Base-by-base conservation (phyloP, 1,139 yeast genomes). In the Protomyces lactucae-debilis region DNA sequence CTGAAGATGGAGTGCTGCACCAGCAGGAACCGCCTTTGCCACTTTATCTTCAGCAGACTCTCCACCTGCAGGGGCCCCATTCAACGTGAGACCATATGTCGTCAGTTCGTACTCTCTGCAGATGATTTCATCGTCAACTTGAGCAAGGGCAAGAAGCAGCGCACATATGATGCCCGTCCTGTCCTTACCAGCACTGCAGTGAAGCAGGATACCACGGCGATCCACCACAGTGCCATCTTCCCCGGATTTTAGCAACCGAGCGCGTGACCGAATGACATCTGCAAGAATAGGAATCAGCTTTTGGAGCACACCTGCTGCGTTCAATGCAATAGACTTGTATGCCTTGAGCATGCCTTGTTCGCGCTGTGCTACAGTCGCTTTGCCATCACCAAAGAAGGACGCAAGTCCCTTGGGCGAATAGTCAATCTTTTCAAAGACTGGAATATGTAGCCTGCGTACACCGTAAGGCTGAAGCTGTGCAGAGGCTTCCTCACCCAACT, bases 61-160 rank as follows among this genome's bases (percentile, higher is more conserved):
- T 14, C 43, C 43, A 10, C 48, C 48, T n/a, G 8, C 25, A 16
- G 48, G 23, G 12, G 48, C 21, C 5, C 5, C 48, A 43, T 43
- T 43, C 25, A 43, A 16, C 21, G 48, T 43, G 61, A 87, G 77
- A 0, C 96, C 96, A 60, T 82, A 72, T 0, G 88, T 81, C 1
- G 95, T 87, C 71, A 88, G 76, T 72, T 87, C 95, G 71, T 87
- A 85, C 73, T 88, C 95, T 35, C 84, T 82, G 2, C 90, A 85
- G 52, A 89, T 80, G 1, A 84, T 83, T 69, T 83, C 82, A 18
- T 79, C 78, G 66, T 86, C 89, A 5, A 88, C 88, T 0, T 88
- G 91, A 16, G 82, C 77, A 32, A 88, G 74, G 35, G 84, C 75
- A 55, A 89, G 77, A 2, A 88, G 76, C 64, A 89, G 74, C 84